Evolutionary conservation across 768 basidiomycete species (phyloP).

Genomic region (Pleurotus sapidus): DNA sequence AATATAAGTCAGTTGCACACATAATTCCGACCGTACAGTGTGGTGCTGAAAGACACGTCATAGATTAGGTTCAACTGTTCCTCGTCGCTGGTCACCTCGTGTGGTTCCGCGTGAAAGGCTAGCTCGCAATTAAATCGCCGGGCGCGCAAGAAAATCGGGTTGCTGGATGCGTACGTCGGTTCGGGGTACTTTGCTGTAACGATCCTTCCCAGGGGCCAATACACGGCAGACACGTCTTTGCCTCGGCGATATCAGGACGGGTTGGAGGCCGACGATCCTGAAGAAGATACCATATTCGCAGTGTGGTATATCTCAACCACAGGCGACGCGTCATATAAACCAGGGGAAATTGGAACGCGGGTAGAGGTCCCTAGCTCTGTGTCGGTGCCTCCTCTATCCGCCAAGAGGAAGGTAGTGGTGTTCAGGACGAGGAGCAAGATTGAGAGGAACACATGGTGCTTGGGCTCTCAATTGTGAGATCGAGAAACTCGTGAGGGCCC

Average conservation of each 20-base stretch:
- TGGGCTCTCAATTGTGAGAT: constrained; percentile 92
- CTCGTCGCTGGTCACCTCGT: constrained; percentile 75
- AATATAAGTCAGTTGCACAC: constrained; percentile 64
- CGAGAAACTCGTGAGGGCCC: constrained; percentile 68
- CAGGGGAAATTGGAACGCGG: constrained; percentile 15
- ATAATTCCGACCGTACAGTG: no score
- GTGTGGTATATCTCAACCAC: constrained; percentile 59
- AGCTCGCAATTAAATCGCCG: constrained; percentile 55
- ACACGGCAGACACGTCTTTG: constrained; percentile 46
- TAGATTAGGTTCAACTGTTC: constrained; percentile 70
- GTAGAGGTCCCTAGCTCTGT: neutral
- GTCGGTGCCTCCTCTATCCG: constrained; percentile 47
- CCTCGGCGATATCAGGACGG: constrained; percentile 89
- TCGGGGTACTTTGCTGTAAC: constrained; percentile 84
- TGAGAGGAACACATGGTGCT: constrained; percentile 92
- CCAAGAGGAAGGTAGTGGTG: constrained; percentile 58
- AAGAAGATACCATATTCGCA: constrained; percentile 87
- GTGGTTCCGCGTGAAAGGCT: constrained; percentile 63
- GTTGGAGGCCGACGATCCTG: constrained; percentile 80
- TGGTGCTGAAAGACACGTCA: neutral
- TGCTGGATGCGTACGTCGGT: constrained; percentile 76
- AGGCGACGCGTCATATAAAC: constrained; percentile 18
- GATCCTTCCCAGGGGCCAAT: constrained; percentile 62
- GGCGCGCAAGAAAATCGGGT: constrained; percentile 51
- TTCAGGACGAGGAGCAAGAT: constrained; percentile 78